Conservation (phyloP, 78 protist genomes). For the Planoprotostelium fungivorum region DNA sequence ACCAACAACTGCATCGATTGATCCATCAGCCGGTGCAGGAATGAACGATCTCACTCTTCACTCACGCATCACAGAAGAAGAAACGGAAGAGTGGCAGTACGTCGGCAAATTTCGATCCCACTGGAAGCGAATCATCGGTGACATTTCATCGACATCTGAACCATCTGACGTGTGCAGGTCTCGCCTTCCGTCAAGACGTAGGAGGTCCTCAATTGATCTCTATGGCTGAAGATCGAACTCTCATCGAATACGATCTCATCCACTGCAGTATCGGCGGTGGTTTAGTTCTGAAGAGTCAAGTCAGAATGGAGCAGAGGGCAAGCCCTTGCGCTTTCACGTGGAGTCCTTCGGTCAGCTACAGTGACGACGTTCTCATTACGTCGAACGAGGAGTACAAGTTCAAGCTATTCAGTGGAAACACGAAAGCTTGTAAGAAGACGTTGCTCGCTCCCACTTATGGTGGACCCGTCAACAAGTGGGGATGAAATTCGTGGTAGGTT, state of each 20-base stretch:
- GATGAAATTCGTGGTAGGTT: background rate
- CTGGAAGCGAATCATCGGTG: constrained; percentile 30
- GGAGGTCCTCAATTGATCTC: constrained; percentile 23
- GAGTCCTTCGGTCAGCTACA: background rate
- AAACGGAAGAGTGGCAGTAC: constrained; percentile 31
- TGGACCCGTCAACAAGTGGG: constrained; percentile 16
- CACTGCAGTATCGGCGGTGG: constrained; percentile 23
- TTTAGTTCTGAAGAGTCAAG: background rate
- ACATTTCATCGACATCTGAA: constrained; percentile 14
- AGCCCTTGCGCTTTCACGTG: constrained; percentile 52
- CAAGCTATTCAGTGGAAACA: background rate
- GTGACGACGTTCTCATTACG: background rate
- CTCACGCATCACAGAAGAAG: background rate
- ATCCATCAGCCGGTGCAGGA: background rate
- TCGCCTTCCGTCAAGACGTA: background rate
- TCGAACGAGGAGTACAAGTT: constrained; percentile 50
- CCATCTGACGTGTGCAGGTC: background rate
- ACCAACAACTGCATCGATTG: background rate
- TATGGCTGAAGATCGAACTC: constrained; percentile 25
- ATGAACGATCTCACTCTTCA: background rate
- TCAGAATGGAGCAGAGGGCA: constrained; percentile 41
- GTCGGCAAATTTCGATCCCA: constrained; percentile 45
- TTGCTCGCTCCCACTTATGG: constrained; percentile 51
- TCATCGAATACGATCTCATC: constrained; percentile 60
- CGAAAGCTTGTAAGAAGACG: background rate